Evolutionary conservation across 352 stramenopile genomes (phyloP).

Genomic region (Phytophthora idaei): DNA sequence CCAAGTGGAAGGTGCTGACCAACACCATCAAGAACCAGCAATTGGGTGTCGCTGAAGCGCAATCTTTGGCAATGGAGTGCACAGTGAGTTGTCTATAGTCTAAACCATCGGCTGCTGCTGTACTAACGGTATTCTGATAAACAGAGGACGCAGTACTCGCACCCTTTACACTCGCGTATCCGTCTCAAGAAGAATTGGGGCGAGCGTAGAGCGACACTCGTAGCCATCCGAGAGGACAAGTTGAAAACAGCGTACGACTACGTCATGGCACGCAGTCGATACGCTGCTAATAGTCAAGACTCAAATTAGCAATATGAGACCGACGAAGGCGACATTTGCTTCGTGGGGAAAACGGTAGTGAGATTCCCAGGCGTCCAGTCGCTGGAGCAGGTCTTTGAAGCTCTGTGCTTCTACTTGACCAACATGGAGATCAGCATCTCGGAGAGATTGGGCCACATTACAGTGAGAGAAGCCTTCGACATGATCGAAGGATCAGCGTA

Average conservation of each 20-base stretch:
- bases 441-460: constrained; percentile 29
- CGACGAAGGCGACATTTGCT: constrained; percentile 35
- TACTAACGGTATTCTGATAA: neutral
- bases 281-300: constrained; percentile 8
- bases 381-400: constrained; percentile 43
- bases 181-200: constrained; percentile 21
- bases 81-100: constrained; percentile 9
- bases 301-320: constrained; percentile 35
- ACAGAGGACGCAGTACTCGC: constrained; percentile 22
- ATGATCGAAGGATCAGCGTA: constrained; percentile 21
- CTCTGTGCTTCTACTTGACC: constrained; percentile 41
- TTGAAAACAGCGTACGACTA: constrained; percentile 30
- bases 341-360: constrained; percentile 29
- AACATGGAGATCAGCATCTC: constrained; percentile 61
- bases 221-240: constrained; percentile 25
- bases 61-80: constrained; percentile 32
- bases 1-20: constrained; percentile 14
- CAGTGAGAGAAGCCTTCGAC: constrained; percentile 32
- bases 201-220: constrained; percentile 24
- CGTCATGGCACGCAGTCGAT: constrained; percentile 16
- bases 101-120: neutral
- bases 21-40: constrained; percentile 20
- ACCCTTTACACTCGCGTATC: constrained; percentile 36
- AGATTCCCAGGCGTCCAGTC: constrained; percentile 38
- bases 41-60: constrained; percentile 26